Base-by-base conservation (phyloP, 139 green algal genomes). In the Chloropicon primus region DNA sequence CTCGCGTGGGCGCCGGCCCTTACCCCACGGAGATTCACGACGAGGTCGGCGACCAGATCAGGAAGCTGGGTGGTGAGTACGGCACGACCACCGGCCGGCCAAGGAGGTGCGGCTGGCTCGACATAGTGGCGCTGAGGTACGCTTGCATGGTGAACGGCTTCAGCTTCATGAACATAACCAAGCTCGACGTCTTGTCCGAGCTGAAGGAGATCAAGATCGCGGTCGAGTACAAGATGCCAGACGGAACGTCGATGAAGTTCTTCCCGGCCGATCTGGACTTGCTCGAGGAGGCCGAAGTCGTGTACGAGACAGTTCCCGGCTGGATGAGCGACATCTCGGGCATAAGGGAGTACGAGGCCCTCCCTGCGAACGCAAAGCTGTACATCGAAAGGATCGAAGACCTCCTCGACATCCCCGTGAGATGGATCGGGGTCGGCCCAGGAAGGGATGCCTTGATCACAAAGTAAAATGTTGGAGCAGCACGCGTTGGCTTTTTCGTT, bases 131-230 rank as follows among this genome's bases (percentile, higher is more conserved):
- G 0, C 87, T 99, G 72, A 86, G 85, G 62, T 99, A 96, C 80
- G 90, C 80, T 1, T 85, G 79, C 88, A 89, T 84, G 62, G 94
- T 99, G 84, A 99, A 99, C 81, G 96, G 95, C 25, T 85, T 99
- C 75, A 98, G 91, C 0, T 88, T 95, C 81, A 81, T 99, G 24
- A 99, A 99, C 91, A 85, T 99, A 2, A 99, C 96, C 72, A 99
- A 99, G 90, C 90, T 99, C 72, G 96, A 99, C 73, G 93, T 97
- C 76, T 84, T 99, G 22, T 89, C 80, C 24, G 84, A 85, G 0
- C 84, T 97, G 17, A 72, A 85, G 0, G 92, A 97, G 77, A 96
- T 99, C 85, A 91, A 96, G 88, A 85, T 97, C 74, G 76, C 87
- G 28, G 77, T 86, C 22, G 82, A 24, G 21, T 91, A 90, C 77